Evolutionary conservation across 306 rosid genomes (phyloP), one percentile per base, ranked within the genome.

Genomic region (Rubus idaeus): DNA sequence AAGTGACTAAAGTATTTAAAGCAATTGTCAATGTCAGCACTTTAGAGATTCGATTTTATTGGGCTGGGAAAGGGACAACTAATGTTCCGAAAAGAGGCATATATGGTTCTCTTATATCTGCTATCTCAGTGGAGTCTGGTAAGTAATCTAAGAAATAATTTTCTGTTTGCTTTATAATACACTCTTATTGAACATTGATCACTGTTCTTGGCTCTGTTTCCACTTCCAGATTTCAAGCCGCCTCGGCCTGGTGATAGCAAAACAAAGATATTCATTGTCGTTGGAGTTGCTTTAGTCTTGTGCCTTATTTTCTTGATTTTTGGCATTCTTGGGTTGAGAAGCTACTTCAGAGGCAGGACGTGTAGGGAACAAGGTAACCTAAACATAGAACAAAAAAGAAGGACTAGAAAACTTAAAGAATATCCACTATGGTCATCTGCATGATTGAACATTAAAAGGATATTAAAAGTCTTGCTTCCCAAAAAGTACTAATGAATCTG

Each of bases 51-150:
- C 92, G 81, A 21, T 88, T 90, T 45, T 75, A 88, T 55, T 90
- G 90, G 90, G 88, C 92, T 60, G 90, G 89, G 66, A 88, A 86
- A 71, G 95, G 95, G 52, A 90, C 92, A 56, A 77, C 77, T 50
- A 80, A 76, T 70, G 37, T 68, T 66, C 95, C 95, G 47, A 18
- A 1, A 45, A 17, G 71, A 52, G 89, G 89, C 70, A 80, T 60
- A 50, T 88, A 86, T 84, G 95, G 95, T 81, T 88, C 92, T 64
- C 87, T 88, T 18, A 74, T 90, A 79, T 88, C 89, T 66, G 92
- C 88, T 73, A 69, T 90, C 76, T 88, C 89, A 12, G 70, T 88
- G 74, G 80, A 81, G 82, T 84, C 95, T 56, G 87, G 95, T 88
- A 79, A 80, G 90, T 84, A 66, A 49, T 16, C 17, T 26, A 63